Conservation (phyloP, 345 rosid species). For the Durio zibethinus region DNA sequence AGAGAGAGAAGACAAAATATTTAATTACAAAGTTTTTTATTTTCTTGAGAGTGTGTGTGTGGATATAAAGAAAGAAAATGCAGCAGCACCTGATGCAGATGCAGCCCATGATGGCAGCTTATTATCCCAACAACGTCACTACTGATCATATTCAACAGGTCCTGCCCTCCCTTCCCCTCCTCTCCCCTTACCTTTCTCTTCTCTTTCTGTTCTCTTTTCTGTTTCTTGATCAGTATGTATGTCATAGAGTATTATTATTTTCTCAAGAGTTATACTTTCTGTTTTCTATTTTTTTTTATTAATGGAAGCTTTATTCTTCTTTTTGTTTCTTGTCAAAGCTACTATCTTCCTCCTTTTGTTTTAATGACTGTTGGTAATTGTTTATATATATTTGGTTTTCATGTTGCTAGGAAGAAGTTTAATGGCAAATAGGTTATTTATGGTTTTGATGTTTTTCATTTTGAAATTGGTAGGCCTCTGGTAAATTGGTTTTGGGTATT, state of each 20-base stretch:
- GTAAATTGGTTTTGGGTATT: constrained; percentile 2
- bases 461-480: constrained; percentile 3
- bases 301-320: constrained; percentile 19
- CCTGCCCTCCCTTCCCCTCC: constrained; percentile 14
- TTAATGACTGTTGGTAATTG: constrained; percentile 23
- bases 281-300: background rate
- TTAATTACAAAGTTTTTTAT: constrained; percentile 6
- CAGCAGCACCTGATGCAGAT: constrained; percentile 99
- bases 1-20: background rate
- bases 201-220: background rate
- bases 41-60: constrained; percentile 14
- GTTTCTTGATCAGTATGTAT: background rate
- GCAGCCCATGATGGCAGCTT: constrained; percentile 99
- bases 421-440: background rate
- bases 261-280: background rate
- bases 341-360: constrained; percentile 28
- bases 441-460: background rate
- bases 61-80: constrained; percentile 53
- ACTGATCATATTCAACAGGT: constrained; percentile 99
- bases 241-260: background rate
- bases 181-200: background rate
- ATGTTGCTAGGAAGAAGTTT: background rate
- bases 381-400: background rate
- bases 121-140: constrained; percentile 99
- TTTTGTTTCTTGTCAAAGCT: constrained; percentile 22